A percentile compares a stretch with the other conserved stretches of the same genome.
Conservation (phyloP, 1,284 basidiomycete species). For the Tilletia setariae region DNA sequence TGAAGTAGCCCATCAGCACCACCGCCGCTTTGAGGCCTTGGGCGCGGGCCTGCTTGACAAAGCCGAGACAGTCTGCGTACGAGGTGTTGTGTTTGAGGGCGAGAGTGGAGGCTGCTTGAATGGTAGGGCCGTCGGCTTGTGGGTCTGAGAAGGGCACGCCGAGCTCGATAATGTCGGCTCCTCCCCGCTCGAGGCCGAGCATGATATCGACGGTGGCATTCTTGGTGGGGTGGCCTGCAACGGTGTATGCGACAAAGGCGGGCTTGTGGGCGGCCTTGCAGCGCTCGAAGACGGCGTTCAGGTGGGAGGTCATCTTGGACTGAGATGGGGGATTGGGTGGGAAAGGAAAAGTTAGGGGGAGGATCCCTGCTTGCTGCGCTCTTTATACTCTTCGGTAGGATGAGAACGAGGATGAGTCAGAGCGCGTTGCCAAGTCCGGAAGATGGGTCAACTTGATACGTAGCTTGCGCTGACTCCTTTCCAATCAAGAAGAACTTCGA, state of each 20-base stretch:
- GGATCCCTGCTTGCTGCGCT: too few relatives aligned
- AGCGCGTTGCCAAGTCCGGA: too few relatives aligned
- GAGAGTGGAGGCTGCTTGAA: slow-evolving; percentile 80
- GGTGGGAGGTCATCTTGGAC: not conserved
- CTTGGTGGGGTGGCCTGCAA: slow-evolving; percentile 50
- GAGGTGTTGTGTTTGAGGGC: slow-evolving; percentile 48
- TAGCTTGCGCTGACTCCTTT: too few relatives aligned
- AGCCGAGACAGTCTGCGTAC: slow-evolving; percentile 62
- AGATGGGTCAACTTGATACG: too few relatives aligned
- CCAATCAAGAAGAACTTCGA: too few relatives aligned
- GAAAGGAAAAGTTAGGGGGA: not conserved
- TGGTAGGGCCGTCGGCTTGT: slow-evolving; percentile 80
- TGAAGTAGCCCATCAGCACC: slow-evolving; percentile 74
- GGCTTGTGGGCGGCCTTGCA: slow-evolving; percentile 37
- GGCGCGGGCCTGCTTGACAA: slow-evolving; percentile 73
- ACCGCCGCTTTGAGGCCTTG: slow-evolving; percentile 82
- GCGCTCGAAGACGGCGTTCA: slow-evolving; percentile 8
- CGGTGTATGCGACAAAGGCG: slow-evolving; percentile 51
- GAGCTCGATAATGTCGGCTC: slow-evolving; percentile 91
- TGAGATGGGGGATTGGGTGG: not conserved
- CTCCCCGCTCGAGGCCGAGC: slow-evolving; percentile 86
- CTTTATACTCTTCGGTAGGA: too few relatives aligned
- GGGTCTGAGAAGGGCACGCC: slow-evolving; percentile 94
- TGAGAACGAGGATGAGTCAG: too few relatives aligned
- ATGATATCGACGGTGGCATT: slow-evolving; percentile 77